phyloP scores from a whole-genome alignment of 441 rosid genomes.

The Populus hybrid region DNA sequence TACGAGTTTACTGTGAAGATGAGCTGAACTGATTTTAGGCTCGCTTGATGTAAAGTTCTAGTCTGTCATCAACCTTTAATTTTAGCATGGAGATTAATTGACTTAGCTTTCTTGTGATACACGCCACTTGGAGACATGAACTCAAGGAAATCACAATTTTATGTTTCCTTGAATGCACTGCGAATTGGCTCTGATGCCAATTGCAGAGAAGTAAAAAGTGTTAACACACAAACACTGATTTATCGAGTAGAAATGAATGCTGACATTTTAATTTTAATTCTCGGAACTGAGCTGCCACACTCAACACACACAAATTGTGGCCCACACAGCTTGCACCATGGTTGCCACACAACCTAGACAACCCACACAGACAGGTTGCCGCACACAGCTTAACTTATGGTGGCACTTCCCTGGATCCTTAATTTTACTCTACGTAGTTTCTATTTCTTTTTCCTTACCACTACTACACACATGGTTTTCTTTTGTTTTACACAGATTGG shows the following conservation, averaged over 20 bases:
- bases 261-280: background rate
- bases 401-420: background rate
- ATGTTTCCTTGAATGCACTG: background rate
- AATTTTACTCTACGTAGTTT: background rate
- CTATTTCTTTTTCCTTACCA: background rate
- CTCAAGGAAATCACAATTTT: background rate
- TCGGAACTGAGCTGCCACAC: background rate
- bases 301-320: background rate
- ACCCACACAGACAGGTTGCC: background rate
- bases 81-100: background rate
- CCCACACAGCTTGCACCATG: background rate
- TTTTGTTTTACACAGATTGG: background rate
- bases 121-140: conserved; percentile 2
- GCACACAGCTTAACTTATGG: background rate
- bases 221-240: background rate
- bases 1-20: background rate
- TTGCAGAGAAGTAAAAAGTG: background rate
- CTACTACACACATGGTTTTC: background rate
- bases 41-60: background rate
- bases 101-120: background rate
- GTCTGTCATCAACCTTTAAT: background rate
- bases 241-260: background rate
- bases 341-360: background rate
- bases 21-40: background rate
- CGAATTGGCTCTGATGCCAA: background rate